Conservation (phyloP, 257 asterid genomes). For the Solanum arcanum region DNA sequence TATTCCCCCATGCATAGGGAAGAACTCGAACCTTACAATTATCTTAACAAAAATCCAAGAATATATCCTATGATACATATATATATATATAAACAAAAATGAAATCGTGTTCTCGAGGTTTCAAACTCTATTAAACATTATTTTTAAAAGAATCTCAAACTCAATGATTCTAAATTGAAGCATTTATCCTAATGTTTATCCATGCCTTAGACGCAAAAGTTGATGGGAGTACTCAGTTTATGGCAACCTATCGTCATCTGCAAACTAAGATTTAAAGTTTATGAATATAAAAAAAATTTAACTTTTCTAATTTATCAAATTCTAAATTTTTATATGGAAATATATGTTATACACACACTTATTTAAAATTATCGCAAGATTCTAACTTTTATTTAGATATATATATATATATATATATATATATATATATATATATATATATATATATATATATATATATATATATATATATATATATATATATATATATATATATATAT, state of each 20-base stretch:
- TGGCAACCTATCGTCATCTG: not conserved
- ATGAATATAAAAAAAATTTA: not conserved
- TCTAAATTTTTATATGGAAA: not conserved
- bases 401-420: not conserved
- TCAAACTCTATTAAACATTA: not conserved
- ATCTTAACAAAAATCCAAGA: not conserved
- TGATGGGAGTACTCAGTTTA: too few species aligned
- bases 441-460: not conserved
- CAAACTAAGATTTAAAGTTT: not conserved
- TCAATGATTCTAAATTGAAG: not conserved
- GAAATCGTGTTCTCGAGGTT: not conserved
- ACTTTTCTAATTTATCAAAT: not conserved
- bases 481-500: not conserved
- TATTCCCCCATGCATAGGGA: conserved; percentile 1
- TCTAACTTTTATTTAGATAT: too few species aligned
- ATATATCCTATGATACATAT: not conserved
- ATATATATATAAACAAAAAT: not conserved
- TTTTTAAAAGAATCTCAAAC: not conserved
- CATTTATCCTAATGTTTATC: not conserved
- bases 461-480: too few species aligned
- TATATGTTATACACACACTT: too few species aligned
- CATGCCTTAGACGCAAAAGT: not conserved
- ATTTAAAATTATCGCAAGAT: too few species aligned
- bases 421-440: not conserved
- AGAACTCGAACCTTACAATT: not conserved